phyloP scores from a whole-genome alignment of 2,329 filamentous ascomycete species.

The Plenodomus tracheiphilus region DNA sequence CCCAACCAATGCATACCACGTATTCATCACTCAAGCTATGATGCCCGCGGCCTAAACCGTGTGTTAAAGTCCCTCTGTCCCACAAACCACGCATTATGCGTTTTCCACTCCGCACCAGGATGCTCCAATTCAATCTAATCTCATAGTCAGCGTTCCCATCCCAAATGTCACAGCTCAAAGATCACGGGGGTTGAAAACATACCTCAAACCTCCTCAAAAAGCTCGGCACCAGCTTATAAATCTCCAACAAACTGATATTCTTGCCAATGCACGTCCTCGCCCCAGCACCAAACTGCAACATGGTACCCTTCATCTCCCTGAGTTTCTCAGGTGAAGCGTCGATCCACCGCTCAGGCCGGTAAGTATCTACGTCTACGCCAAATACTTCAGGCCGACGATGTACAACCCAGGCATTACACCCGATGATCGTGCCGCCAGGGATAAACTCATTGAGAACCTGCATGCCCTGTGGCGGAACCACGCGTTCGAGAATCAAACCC shows the following conservation, averaged over 20 bases:
- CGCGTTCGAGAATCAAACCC: slow-evolving; percentile 71
- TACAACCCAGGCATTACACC: slow-evolving; percentile 75
- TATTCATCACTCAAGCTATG: neutral
- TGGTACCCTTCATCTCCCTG: slow-evolving; percentile 68
- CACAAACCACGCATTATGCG: slow-evolving; percentile 60
- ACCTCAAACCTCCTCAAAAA: slow-evolving; percentile 66
- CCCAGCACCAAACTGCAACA: slow-evolving; percentile 75
- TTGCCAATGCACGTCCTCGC: slow-evolving; percentile 68
- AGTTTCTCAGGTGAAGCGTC: slow-evolving; percentile 59
- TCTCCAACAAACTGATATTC: slow-evolving; percentile 55
- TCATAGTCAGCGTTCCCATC: slow-evolving; percentile 8
- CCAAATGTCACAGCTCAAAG: neutral
- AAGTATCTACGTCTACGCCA: slow-evolving; percentile 67
- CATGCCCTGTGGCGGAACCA: slow-evolving; percentile 67
- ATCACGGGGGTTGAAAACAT: slow-evolving; percentile 42
- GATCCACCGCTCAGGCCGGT: slow-evolving; percentile 69
- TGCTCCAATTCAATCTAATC: slow-evolving; percentile 45
- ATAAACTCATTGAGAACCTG: slow-evolving; percentile 66
- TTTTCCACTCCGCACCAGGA: slow-evolving; percentile 49
- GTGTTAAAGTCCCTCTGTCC: slow-evolving; percentile 51
- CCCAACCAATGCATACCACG: neutral
- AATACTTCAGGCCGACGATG: slow-evolving; percentile 71
- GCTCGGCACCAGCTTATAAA: slow-evolving; percentile 57
- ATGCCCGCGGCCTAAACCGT: slow-evolving; percentile 42
- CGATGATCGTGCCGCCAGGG: slow-evolving; percentile 72